Base-by-base conservation (phyloP, 106 monocot genomes). In the Cymbidium sinense region DNA sequence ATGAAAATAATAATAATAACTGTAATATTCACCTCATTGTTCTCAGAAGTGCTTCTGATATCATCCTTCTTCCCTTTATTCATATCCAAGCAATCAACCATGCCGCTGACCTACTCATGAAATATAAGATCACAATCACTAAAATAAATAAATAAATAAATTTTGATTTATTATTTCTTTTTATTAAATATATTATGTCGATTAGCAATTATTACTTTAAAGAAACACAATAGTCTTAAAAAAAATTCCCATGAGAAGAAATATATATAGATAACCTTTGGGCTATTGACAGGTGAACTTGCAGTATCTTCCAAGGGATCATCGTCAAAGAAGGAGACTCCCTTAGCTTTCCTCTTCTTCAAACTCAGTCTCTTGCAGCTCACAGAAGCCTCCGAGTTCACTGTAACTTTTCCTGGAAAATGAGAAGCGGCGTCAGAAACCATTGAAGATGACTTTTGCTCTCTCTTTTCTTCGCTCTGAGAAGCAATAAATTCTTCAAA, bases 231-330 rank as follows among this genome's bases (percentile, higher is more conserved):
- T 39, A 0, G 2, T 37, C 15, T 54, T 20, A 54, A 54, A 21
- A 54, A 54, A 54, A 54, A 0, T 39, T 39, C n/a, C n/a, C n/a
- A n/a, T n/a, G n/a, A n/a, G n/a, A n/a, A n/a, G n/a, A n/a, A n/a
- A n/a, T 39, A 39, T 7, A 4, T 39, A 39, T 39, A 18, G 4
- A 15, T 21, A 69, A 79, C 78, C 47, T 50, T 79, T 15, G 78
- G 78, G 50, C 78, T 79, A 50, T 74, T 74, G 2, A 75, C 75
- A 71, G 80, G 83, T 80, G 88, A 88, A 47, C 82, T 80, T 52
- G 88, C 85, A 75, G 88, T 85, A 61, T 88, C 88, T 50, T 88
- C 83, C 43, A 83, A 67, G 37, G 84, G 34, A 10, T 82, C 89
- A 64, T 84, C 82, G 27, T 44, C 27, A 33, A 81, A 15, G 69